Conservation (phyloP, 345 rosid species). For the Camelina laxa region DNA sequence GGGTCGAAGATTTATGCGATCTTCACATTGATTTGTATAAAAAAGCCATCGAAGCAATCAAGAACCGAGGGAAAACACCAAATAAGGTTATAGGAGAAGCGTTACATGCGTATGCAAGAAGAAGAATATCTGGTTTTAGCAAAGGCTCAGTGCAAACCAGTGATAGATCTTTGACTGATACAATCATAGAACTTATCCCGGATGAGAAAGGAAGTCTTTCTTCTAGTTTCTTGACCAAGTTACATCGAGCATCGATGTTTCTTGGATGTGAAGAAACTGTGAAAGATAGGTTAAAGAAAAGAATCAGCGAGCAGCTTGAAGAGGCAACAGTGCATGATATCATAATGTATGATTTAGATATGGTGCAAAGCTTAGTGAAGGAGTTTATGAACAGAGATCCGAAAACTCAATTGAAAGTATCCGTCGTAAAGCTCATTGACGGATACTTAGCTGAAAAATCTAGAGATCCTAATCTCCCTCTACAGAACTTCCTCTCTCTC, state of each 20-base stretch:
- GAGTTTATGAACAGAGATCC: slow-evolving; percentile 46
- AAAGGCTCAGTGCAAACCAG: slow-evolving; percentile 53
- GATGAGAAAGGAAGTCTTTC: slow-evolving; percentile 56
- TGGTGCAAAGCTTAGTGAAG: slow-evolving; percentile 59
- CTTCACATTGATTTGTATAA: slow-evolving; percentile 53
- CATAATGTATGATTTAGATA: slow-evolving; percentile 59
- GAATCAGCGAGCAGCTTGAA: slow-evolving; percentile 60
- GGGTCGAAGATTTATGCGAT: slow-evolving; percentile 64
- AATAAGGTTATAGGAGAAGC: slow-evolving; percentile 54
- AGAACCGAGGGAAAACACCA: slow-evolving; percentile 40
- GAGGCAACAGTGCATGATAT: slow-evolving; percentile 58
- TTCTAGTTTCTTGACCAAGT: slow-evolving; percentile 61
- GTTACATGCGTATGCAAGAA: slow-evolving; percentile 49
- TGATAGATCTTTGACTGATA: slow-evolving; percentile 55
- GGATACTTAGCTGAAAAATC: slow-evolving; percentile 74
- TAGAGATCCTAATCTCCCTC: slow-evolving; percentile 53
- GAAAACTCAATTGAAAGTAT: slow-evolving; percentile 39
- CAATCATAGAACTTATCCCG: slow-evolving; percentile 62
- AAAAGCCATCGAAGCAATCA: slow-evolving; percentile 50
- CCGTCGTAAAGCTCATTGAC: slow-evolving; percentile 62
- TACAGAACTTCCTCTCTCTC: slow-evolving; percentile 51
- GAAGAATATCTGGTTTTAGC: slow-evolving; percentile 64
- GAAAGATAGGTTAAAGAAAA: slow-evolving; percentile 53
- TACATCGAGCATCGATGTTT: slow-evolving; percentile 53
- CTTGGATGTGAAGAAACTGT: slow-evolving; percentile 56